A percentile compares a stretch with the other conserved stretches of the same genome.
phyloP scores from a whole-genome alignment of 2,329 filamentous ascomycete species.

The Cercospora citrullina region DNA sequence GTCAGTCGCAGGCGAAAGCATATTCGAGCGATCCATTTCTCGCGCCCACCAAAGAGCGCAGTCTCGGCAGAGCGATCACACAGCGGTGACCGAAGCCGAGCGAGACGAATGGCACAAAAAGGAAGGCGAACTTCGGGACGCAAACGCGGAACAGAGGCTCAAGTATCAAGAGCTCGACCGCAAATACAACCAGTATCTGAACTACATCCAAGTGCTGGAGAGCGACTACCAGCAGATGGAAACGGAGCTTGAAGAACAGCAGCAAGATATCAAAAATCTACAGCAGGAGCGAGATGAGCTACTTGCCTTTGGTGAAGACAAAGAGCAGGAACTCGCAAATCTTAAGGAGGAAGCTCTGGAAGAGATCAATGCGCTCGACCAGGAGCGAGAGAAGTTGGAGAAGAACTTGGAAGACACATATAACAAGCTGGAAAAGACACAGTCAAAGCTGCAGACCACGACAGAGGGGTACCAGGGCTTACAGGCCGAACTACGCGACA shows the following conservation, averaged over 20 bases:
- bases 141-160: slow-evolving; percentile 80
- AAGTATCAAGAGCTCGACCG: slow-evolving; percentile 86
- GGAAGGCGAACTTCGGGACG: slow-evolving; percentile 80
- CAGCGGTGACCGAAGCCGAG: slow-evolving; percentile 73
- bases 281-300: slow-evolving; percentile 86
- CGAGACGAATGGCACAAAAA: slow-evolving; percentile 84
- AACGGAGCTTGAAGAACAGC: slow-evolving; percentile 75
- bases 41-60: slow-evolving; percentile 70
- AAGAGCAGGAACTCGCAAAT: slow-evolving; percentile 54
- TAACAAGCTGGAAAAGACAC: slow-evolving; percentile 52
- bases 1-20: slow-evolving; percentile 75
- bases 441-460: slow-evolving; percentile 69
- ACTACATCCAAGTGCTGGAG: slow-evolving; percentile 75
- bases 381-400: slow-evolving; percentile 47
- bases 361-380: slow-evolving; percentile 54
- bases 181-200: slow-evolving; percentile 75
- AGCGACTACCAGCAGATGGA: slow-evolving; percentile 69
- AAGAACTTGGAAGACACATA: slow-evolving; percentile 52
- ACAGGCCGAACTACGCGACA: slow-evolving; percentile 88
- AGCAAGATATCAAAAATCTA: slow-evolving; percentile 75
- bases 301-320: slow-evolving; percentile 68
- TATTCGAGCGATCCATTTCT: slow-evolving; percentile 91
- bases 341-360: slow-evolving; percentile 60
- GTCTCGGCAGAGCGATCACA: slow-evolving; percentile 71
- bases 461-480: slow-evolving; percentile 88